A percentile compares a stretch with the other conserved stretches of the same genome.
Conservation (phyloP, 2,329 filamentous ascomycete species). For the Exophiala oligosperma region DNA sequence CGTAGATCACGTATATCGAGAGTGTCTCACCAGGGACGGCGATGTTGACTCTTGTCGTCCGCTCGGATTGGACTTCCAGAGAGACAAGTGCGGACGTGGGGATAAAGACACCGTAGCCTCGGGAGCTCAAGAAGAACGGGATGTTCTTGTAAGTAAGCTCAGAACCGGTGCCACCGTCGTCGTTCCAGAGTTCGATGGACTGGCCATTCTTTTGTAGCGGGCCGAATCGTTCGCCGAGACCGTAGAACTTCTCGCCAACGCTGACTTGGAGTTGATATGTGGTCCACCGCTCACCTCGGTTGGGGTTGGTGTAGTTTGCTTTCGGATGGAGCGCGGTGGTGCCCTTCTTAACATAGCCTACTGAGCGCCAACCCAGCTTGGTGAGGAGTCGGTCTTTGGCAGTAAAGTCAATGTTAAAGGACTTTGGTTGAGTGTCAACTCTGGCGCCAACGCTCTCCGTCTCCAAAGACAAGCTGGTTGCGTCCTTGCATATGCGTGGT, state of each 20-base stretch:
- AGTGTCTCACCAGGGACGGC: slow-evolving; percentile 64
- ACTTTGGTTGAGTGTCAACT: slow-evolving; percentile 1
- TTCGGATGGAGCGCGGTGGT: slow-evolving; percentile 2
- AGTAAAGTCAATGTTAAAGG: slow-evolving; percentile 2
- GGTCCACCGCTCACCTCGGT: neutral
- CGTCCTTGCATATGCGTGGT: neutral
- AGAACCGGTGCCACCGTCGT: slow-evolving; percentile 40
- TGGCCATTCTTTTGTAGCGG: slow-evolving; percentile 72
- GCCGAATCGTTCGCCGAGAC: slow-evolving; percentile 70
- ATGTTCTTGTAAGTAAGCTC: slow-evolving; percentile 25
- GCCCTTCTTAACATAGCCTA: slow-evolving; percentile 1
- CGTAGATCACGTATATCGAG: slow-evolving; percentile 70
- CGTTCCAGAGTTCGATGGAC: slow-evolving; percentile 57
- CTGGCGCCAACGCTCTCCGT: neutral
- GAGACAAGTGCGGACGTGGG: slow-evolving; percentile 65
- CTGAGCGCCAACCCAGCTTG: neutral
- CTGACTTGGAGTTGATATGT: slow-evolving; percentile 26
- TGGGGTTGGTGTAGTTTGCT: slow-evolving; percentile 2
- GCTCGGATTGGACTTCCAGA: slow-evolving; percentile 67
- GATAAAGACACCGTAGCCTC: slow-evolving; percentile 70
- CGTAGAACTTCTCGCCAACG: slow-evolving; percentile 62
- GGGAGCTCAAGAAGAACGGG: slow-evolving; percentile 39
- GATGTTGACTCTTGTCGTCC: slow-evolving; percentile 64
- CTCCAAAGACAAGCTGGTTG: neutral
- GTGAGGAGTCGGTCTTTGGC: neutral